Evolutionary conservation across 2,329 filamentous ascomycete species (phyloP).

Genomic region (Phyllosticta paracitricarpa): DNA sequence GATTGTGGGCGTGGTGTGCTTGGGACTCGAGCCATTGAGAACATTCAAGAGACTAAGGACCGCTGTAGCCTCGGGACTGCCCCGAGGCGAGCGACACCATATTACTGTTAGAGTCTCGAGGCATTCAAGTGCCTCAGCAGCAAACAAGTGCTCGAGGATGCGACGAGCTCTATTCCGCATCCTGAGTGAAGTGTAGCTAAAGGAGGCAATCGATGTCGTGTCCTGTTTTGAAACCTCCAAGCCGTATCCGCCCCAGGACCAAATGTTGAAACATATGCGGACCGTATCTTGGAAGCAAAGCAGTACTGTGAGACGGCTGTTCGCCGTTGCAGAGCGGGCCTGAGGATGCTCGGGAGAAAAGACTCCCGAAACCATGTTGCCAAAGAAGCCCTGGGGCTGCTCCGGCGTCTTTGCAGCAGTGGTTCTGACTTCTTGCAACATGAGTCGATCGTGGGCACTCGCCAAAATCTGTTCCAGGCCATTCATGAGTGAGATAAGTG

Average conservation of each 20-base stretch:
- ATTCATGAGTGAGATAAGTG: conserved; percentile 77
- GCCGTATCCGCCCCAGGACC: conserved; percentile 76
- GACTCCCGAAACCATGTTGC: conserved; percentile 86
- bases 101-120: conserved; percentile 82
- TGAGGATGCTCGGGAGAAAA: conserved; percentile 71
- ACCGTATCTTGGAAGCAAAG: conserved; percentile 97
- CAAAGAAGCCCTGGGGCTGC: conserved; percentile 79
- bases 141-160: conserved; percentile 84
- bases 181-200: conserved; percentile 79
- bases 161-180: conserved; percentile 84
- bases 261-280: conserved; percentile 83
- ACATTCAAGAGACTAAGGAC: conserved; percentile 84
- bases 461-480: conserved; percentile 86
- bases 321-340: conserved; percentile 75
- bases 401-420: conserved; percentile 67
- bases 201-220: conserved; percentile 62
- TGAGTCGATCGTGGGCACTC: conserved; percentile 70
- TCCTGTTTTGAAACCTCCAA: conserved; percentile 51
- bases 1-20: conserved; percentile 83
- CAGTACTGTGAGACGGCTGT: conserved; percentile 83
- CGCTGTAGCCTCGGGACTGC: conserved; percentile 46
- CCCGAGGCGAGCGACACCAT: conserved; percentile 53
- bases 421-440: conserved; percentile 62
- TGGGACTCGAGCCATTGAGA: conserved; percentile 80
- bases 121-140: conserved; percentile 85